Conservation (phyloP, 768 basidiomycete species). For the Boletus insuetus region DNA sequence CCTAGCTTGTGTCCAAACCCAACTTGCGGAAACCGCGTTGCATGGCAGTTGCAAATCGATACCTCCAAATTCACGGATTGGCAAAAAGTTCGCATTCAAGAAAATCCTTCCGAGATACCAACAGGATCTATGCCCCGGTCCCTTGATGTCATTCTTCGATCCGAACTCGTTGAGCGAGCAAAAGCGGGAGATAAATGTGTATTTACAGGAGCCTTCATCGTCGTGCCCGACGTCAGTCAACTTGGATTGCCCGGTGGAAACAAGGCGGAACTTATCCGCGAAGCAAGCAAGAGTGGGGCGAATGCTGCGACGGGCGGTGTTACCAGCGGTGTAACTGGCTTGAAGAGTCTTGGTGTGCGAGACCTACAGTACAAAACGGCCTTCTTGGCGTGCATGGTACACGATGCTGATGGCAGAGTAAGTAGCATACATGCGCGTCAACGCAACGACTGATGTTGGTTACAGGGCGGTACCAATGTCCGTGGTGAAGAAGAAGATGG, state of each 20-base stretch:
- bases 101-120: conserved; percentile 98
- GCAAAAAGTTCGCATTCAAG: conserved; percentile 99
- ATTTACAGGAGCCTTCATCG: conserved; percentile 97
- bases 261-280: conserved; percentile 84
- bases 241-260: conserved; percentile 94
- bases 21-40: conserved; percentile 84
- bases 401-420: conserved; percentile 85
- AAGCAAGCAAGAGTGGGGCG: conserved; percentile 65
- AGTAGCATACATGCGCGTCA: conserved; percentile 29
- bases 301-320: conserved; percentile 60
- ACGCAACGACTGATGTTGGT: neutral
- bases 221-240: conserved; percentile 97
- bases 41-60: conserved; percentile 95
- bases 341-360: conserved; percentile 92
- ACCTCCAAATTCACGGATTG: conserved; percentile 97
- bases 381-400: conserved; percentile 97
- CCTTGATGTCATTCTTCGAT: conserved; percentile 91
- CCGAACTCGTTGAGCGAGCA: conserved; percentile 96
- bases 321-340: conserved; percentile 83
- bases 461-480: conserved; percentile 79
- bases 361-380: conserved; percentile 99
- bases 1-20: conserved; percentile 93
- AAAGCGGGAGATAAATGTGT: conserved; percentile 99
- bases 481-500: conserved; percentile 84
- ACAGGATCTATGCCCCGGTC: conserved; percentile 98